These are phyloP conservation scores for Trichoderma orchidacearum DNA, from an alignment of 495 filamentous ascomycete species.

Conservation along the genomic window DNA sequence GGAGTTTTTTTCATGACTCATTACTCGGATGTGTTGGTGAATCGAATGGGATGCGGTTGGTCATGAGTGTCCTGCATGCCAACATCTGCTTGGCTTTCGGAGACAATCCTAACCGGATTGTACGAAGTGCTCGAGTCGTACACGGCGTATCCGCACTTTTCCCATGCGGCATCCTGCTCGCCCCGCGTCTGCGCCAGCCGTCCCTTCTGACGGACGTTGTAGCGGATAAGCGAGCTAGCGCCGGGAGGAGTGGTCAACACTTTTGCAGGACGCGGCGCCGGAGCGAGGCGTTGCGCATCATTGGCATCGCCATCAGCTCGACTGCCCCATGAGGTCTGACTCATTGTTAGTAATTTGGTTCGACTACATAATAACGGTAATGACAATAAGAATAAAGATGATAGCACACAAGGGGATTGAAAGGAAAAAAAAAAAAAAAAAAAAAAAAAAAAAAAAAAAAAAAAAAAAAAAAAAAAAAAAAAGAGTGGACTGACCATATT, in stretches of 20 bases:
- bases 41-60: not conserved
- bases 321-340: constrained; percentile 60
- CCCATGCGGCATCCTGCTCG: not conserved
- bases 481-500: constrained; percentile 43
- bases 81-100: constrained; percentile 2
- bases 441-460: not conserved
- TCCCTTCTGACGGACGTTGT: constrained; percentile 2
- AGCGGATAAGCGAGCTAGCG: constrained; percentile 9
- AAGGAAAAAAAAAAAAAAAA: no score
- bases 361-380: no score
- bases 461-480: not conserved
- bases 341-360: no score
- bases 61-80: not conserved
- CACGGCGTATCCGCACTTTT: not conserved
- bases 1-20: not conserved
- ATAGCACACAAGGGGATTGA: no score
- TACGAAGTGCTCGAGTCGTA: not conserved
- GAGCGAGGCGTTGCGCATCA: constrained; percentile 41
- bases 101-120: not conserved
- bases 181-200: not conserved
- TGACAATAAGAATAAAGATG: not conserved
- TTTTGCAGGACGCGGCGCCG: constrained; percentile 30
- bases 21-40: not conserved
- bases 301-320: constrained; percentile 52
- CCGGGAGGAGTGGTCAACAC: constrained; percentile 31